Evolutionary conservation across 805 yeast genomes (phyloP).

Genomic region (Cyberlindnera mississippiensis): DNA sequence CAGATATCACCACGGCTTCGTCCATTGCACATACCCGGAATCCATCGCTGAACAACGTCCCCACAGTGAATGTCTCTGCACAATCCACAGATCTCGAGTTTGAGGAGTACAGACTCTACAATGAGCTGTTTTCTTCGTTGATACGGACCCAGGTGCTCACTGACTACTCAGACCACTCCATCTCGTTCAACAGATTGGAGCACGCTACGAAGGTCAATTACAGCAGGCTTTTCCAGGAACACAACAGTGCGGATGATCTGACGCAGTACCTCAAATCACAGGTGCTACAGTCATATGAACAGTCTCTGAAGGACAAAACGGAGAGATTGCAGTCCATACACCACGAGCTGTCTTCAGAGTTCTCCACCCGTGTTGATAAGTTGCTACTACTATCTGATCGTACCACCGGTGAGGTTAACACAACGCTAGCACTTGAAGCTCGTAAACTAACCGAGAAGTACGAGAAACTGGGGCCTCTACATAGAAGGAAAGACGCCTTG

Average conservation of each 20-base stretch:
- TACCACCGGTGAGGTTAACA: conserved; percentile 68
- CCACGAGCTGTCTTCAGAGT: conserved; percentile 22
- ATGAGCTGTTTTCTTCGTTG: conserved; percentile 10
- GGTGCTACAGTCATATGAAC: conserved; percentile 11
- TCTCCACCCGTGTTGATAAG: conserved; percentile 53
- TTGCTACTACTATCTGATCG: conserved; percentile 61
- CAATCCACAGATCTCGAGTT: conserved; percentile 7
- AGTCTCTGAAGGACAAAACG: conserved; percentile 18
- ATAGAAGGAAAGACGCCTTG: conserved; percentile 32
- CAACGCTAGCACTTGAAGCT: conserved; percentile 61
- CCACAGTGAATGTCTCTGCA: too few relatives aligned
- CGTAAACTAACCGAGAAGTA: conserved; percentile 48
- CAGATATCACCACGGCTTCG: conserved; percentile 1
- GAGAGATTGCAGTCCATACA: conserved; percentile 19
- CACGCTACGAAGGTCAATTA: conserved; percentile 11
- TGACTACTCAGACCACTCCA: conserved; percentile 22
- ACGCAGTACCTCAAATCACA: conserved; percentile 2
- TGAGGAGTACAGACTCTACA: conserved; percentile 11
- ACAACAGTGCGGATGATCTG: conserved; percentile 7
- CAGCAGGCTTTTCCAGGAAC: conserved; percentile 11
- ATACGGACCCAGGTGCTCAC: conserved; percentile 8
- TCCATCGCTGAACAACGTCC: conserved; percentile 2
- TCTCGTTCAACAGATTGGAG: conserved; percentile 15
- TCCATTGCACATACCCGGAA: conserved; percentile 4
- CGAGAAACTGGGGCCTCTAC: conserved; percentile 36